Evolutionary conservation across 2,329 filamentous ascomycete genomes (phyloP).

Genomic region (Penicillium sp.): DNA sequence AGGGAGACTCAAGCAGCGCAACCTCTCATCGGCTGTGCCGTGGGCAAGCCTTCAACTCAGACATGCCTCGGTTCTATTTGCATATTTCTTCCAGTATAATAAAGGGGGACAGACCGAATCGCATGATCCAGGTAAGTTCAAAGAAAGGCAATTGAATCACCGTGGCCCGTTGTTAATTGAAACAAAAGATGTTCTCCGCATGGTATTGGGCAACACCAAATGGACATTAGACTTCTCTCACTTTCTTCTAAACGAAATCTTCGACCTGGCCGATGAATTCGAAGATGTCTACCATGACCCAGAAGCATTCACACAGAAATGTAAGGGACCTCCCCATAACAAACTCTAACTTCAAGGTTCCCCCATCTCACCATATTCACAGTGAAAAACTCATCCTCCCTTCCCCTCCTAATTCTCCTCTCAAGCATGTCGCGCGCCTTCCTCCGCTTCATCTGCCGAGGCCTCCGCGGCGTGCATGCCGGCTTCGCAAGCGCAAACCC

Average conservation of each 20-base stretch:
- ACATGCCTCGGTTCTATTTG: slow-evolving; percentile 64
- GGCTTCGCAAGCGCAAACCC: slow-evolving; percentile 41
- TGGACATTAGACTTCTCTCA: slow-evolving; percentile 71
- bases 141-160: not conserved
- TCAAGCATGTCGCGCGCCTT: slow-evolving; percentile 73
- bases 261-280: slow-evolving; percentile 45
- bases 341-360: not conserved
- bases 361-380: slow-evolving; percentile 2
- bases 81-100: slow-evolving; percentile 64
- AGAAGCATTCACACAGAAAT: slow-evolving; percentile 39
- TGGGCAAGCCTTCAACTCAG: slow-evolving; percentile 74
- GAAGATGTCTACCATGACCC: slow-evolving; percentile 35
- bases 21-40: slow-evolving; percentile 70
- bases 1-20: slow-evolving; percentile 61
- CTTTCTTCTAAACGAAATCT: slow-evolving; percentile 57
- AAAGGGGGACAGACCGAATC: slow-evolving; percentile 49
- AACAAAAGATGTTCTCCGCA: slow-evolving; percentile 65
- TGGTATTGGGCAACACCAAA: slow-evolving; percentile 70
- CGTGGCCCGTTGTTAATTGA: slow-evolving; percentile 8
- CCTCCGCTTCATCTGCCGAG: slow-evolving; percentile 66
- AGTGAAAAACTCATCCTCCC: slow-evolving; percentile 42
- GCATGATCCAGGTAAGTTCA: slow-evolving; percentile 58
- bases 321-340: slow-evolving; percentile 19
- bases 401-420: slow-evolving; percentile 59
- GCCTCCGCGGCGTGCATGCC: slow-evolving; percentile 58